Evolutionary conservation across 1,284 basidiomycete genomes (phyloP), one percentile per base, ranked within the genome.

Genomic region (Melampsora americana): DNA sequence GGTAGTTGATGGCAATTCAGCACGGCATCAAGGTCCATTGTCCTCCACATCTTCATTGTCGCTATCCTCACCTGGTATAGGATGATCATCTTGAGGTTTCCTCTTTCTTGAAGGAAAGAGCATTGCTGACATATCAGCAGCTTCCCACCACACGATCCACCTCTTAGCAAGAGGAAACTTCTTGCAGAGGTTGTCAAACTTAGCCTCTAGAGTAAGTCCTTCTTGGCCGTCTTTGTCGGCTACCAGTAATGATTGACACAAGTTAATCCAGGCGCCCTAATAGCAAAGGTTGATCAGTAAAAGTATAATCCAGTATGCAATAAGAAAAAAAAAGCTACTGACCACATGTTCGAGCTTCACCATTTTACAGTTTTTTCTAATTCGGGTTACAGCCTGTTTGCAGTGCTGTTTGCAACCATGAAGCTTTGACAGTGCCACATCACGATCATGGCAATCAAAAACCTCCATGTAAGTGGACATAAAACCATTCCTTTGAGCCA

Each of bases 141-240:
- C n/a, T n/a, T 9, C 9, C 48, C 66, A 68, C 66, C 66, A 68
- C 9, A 50, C 48, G 23, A 68, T 16, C 66, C 66, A 68, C 2
- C 23, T 20, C 16, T 35, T 50, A 12, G 66, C 46, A 16, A 53
- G 50, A 1, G 66, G 66, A 20, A 68, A 68, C 0, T 28, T 16
- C 16, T 28, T 42, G 1, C 20, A 46, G 2, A 69, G 5, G 35
- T 69, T 14, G 12, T 69, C 67, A 14, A 69, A 39, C 20, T 59
- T 32, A 2, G 35, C 32, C 0, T 59, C 53, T 14, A 59, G 67
- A n/a, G n/a, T n/a, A n/a, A n/a, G n/a, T n/a, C n/a, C n/a, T n/a
- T n/a, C n/a, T n/a, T n/a, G n/a, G n/a, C n/a, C n/a, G n/a, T n/a
- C n/a, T n/a, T n/a, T n/a, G 5, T n/a, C 60, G 4, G 14, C n/a